Percentiles rank a stretch among this genome's conserved stretches.
Conservation (phyloP, 345 rosid genomes). For the Populus euphratica region DNA sequence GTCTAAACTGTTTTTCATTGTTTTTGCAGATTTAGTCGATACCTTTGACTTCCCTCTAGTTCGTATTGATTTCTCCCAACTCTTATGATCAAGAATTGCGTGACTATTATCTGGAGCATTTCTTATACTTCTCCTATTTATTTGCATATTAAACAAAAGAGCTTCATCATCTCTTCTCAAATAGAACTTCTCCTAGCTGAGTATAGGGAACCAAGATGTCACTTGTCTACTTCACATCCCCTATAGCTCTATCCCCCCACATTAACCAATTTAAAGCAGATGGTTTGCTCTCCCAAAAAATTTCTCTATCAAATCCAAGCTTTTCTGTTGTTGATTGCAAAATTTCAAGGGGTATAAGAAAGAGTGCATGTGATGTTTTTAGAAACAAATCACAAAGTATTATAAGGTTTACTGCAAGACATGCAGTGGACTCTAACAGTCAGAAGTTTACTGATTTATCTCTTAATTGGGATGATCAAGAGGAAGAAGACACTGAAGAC, state of each 20-base stretch:
- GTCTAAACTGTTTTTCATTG: no score
- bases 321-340: slow-evolving; percentile 13
- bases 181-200: background rate
- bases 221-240: slow-evolving; percentile 30
- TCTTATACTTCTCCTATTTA: background rate
- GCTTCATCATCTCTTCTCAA: background rate
- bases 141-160: background rate
- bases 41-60: background rate
- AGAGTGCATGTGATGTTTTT: slow-evolving; percentile 6
- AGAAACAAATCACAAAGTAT: slow-evolving; percentile 7
- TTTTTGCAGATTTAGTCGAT: background rate
- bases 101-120: background rate
- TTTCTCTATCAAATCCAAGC: slow-evolving; percentile 9
- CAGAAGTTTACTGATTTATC: slow-evolving; percentile 40
- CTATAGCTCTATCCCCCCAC: slow-evolving; percentile 22
- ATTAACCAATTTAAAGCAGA: slow-evolving; percentile 7
- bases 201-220: slow-evolving; percentile 35
- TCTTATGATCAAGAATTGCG: background rate
- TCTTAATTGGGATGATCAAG: slow-evolving; percentile 56
- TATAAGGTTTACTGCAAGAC: slow-evolving; percentile 23
- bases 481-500: slow-evolving; percentile 41
- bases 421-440: slow-evolving; percentile 23
- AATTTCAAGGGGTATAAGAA: slow-evolving; percentile 8
- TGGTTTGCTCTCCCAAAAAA: slow-evolving; percentile 14
- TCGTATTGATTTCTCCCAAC: background rate